Base-by-base conservation (phyloP, 352 stramenopile genomes). In the Phytophthora hibernalis region DNA sequence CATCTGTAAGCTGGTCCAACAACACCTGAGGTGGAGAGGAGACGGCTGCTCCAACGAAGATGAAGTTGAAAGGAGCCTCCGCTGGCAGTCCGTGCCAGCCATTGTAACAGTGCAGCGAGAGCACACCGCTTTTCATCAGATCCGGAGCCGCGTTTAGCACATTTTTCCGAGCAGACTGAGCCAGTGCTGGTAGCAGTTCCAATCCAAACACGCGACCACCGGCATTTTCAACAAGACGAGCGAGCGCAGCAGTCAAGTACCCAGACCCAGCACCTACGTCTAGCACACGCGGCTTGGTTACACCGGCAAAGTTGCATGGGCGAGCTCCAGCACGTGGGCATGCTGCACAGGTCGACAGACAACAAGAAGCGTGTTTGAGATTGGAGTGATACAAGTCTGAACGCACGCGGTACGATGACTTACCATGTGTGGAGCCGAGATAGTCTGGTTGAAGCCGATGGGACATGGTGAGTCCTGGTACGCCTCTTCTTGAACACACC, bases 231-330 rank as follows among this genome's bases (percentile, higher is more conserved):
- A 97, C 76, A 65, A 97, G 83, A n/a, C 89, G 78, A 9, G 85
- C 92, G 43, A 99, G 80, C 38, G 88, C 91, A 4, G 94, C 92
- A 10, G 91, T 96, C 20, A 99, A 71, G 73, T 98, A 99, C 0
- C 97, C 97, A 2, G 89, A 98, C 28, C 97, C 97, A 26, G 80
- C 96, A n/a, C 97, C 97, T 3, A 99, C 90, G 72, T 99, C 97
- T 5, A 99, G 71, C 13, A 98, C 84, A 16, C 82, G 84, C 5
- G 95, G 72, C 24, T 66, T 66, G 22, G 33, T 43, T 47, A 81
- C 76, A 42, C 74, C 73, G 42, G 54, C 83, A 63, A 78, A 57
- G 59, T 67, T 13, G 55, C 49, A 45, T 75, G 60, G 62, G 70
- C 73, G 18, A 93, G 56, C 48, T 97, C 90, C 9, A 97, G 61